Conservation (phyloP, 2,329 filamentous ascomycete species). For the Basipetospora chlamydospora region DNA sequence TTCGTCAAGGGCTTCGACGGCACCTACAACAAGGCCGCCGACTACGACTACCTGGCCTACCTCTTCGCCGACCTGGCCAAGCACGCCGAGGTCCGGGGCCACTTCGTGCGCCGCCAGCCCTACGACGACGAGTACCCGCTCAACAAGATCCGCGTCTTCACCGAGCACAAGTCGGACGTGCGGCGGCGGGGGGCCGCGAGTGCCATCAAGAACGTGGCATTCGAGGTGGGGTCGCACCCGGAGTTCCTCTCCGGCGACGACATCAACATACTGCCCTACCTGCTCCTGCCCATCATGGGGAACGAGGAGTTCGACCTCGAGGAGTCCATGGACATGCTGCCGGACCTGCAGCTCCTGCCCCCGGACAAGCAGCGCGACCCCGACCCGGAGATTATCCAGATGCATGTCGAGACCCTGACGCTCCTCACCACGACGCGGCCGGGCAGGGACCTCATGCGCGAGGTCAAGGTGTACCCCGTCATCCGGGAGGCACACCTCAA, state of each 20-base stretch:
- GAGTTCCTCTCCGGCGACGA: slow-evolving; percentile 55
- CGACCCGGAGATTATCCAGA: slow-evolving; percentile 63
- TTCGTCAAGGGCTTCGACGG: slow-evolving; percentile 86
- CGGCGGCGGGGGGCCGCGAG: slow-evolving; percentile 88
- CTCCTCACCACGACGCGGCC: slow-evolving; percentile 66
- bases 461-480: slow-evolving; percentile 75
- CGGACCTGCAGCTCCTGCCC: slow-evolving; percentile 77
- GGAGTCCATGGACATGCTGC: slow-evolving; percentile 72
- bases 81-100: slow-evolving; percentile 56
- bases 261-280: slow-evolving; percentile 73
- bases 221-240: slow-evolving; percentile 61
- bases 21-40: slow-evolving; percentile 67
- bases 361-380: slow-evolving; percentile 78
- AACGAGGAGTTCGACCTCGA: slow-evolving; percentile 79
- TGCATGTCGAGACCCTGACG: slow-evolving; percentile 78
- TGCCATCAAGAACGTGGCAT: slow-evolving; percentile 87
- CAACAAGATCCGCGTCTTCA: slow-evolving; percentile 87
- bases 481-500: slow-evolving; percentile 72
- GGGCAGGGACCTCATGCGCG: slow-evolving; percentile 60
- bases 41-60: slow-evolving; percentile 89
- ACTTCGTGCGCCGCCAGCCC: slow-evolving; percentile 58
- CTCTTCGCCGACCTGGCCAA: slow-evolving; percentile 87
- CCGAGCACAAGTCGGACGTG: slow-evolving; percentile 71
- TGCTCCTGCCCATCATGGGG: slow-evolving; percentile 77
- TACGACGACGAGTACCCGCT: slow-evolving; percentile 80